Conservation (phyloP, 805 yeast species). For the Candida ipomoeae region DNA sequence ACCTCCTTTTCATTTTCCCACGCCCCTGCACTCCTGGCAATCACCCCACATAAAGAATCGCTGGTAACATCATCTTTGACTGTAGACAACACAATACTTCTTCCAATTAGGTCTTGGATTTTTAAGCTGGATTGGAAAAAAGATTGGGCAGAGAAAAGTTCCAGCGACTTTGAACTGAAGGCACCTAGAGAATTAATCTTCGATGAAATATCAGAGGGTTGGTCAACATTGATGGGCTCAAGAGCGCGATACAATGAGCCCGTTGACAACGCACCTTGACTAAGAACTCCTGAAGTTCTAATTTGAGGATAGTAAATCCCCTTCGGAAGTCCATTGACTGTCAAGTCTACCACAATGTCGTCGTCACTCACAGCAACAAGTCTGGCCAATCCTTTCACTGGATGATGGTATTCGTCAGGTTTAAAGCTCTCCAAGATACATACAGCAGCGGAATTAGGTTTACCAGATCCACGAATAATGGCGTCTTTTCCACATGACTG, state of each 20-base stretch:
- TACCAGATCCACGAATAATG: conserved; percentile 87
- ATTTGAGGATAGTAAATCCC: conserved; percentile 70
- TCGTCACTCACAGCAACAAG: conserved; percentile 62
- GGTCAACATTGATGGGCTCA: conserved; percentile 32
- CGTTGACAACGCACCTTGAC: conserved; percentile 64
- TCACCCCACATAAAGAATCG: conserved; percentile 69
- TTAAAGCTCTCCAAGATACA: conserved; percentile 77
- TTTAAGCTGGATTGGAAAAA: conserved; percentile 42
- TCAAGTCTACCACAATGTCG: conserved; percentile 66
- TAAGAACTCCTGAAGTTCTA: conserved; percentile 69
- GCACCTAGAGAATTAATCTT: conserved; percentile 37
- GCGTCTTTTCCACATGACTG: conserved; percentile 82
- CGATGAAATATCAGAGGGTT: conserved; percentile 24
- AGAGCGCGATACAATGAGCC: conserved; percentile 50
- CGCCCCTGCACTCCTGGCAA: conserved; percentile 94
- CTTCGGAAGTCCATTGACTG: conserved; percentile 64
- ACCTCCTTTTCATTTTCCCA: conserved; percentile 95
- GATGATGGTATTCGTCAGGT: conserved; percentile 40
- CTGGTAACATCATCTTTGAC: conserved; percentile 35
- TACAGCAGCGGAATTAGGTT: conserved; percentile 85
- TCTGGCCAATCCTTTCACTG: conserved; percentile 84
- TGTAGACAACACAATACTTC: conserved; percentile 52
- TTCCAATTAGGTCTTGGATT: conserved; percentile 64
- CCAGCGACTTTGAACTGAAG: conserved; percentile 6
- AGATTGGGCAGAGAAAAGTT: conserved; percentile 30